These are phyloP conservation scores for Xanthoconium stramineum DNA, from an alignment of 768 basidiomycete species.

Conservation along the genomic window DNA sequence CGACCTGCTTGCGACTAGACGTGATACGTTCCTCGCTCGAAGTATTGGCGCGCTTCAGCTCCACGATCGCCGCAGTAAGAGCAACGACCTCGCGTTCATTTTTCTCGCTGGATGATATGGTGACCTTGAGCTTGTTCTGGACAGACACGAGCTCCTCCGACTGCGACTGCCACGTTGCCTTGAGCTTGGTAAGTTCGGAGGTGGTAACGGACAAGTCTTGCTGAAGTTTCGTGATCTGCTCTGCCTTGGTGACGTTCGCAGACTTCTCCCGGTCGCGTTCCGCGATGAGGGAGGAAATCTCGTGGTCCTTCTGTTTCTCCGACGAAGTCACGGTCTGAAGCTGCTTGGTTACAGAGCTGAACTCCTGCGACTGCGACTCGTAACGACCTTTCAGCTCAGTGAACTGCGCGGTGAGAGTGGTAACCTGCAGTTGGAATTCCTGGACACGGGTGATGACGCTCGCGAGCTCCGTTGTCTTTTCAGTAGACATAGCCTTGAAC, in stretches of 20 bases:
- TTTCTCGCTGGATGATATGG: not conserved
- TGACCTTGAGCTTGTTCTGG: not conserved
- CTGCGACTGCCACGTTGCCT: not conserved
- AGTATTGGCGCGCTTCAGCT: not conserved
- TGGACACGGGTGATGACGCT: not conserved
- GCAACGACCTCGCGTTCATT: not conserved
- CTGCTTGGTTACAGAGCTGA: not conserved
- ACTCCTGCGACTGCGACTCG: slow-evolving; percentile 1
- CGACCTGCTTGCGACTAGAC: not conserved
- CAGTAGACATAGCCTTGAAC: not conserved
- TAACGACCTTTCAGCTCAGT: not conserved
- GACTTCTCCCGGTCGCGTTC: not conserved
- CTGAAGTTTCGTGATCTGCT: not conserved
- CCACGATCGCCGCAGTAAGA: not conserved
- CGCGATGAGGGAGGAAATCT: not conserved
- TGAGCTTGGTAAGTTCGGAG: not conserved
- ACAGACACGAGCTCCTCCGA: not conserved
- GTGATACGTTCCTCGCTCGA: not conserved
- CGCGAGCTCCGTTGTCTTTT: not conserved
- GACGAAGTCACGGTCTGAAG: not conserved
- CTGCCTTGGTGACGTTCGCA: not conserved
- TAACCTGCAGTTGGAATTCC: not conserved
- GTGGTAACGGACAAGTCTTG: not conserved
- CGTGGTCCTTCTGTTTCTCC: not conserved
- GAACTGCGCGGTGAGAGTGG: not conserved